Conservation (phyloP, 2,329 filamentous ascomycete species). For the Keithomyces neogunnii region DNA sequence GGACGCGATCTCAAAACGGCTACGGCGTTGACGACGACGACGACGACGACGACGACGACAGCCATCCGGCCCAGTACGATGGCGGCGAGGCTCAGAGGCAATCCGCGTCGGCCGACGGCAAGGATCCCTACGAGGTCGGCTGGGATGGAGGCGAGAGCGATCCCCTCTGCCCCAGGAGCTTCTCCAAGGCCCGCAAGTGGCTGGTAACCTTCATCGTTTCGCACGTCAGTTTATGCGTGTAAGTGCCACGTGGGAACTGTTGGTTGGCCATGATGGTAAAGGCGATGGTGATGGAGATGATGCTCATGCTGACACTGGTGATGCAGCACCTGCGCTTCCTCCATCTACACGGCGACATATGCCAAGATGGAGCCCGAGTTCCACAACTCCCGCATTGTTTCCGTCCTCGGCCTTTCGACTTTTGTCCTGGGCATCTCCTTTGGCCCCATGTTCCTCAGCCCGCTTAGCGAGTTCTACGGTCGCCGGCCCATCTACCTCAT, state of each 20-base stretch:
- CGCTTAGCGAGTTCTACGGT: constrained; percentile 71
- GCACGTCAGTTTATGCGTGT: constrained; percentile 73
- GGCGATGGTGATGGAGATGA: not conserved
- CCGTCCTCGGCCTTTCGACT: constrained; percentile 70
- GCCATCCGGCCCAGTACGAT: constrained; percentile 1
- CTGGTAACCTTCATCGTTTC: constrained; percentile 67
- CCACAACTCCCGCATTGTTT: constrained; percentile 58
- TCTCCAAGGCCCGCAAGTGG: constrained; percentile 65
- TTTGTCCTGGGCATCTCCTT: constrained; percentile 71
- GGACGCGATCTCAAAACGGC: constrained; percentile 32
- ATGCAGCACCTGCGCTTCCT: constrained; percentile 68
- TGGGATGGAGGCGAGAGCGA: constrained; percentile 70
- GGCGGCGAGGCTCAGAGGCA: constrained; percentile 6
- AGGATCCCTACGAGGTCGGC: constrained; percentile 55
- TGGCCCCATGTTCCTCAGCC: constrained; percentile 55
- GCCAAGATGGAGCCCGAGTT: constrained; percentile 69
- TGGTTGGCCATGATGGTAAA: not conserved
- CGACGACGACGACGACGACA: constrained; percentile 21
- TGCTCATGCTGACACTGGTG: not conserved
- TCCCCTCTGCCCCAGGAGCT: constrained; percentile 64
- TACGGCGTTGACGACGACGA: constrained; percentile 28
- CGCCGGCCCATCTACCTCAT: constrained; percentile 71
- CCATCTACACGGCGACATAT: constrained; percentile 85
- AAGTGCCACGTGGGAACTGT: constrained; percentile 17
- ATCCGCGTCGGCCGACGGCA: constrained; percentile 7